phyloP scores from a whole-genome alignment of 176 grass and related monocot genomes.

The Pharus latifolius region DNA sequence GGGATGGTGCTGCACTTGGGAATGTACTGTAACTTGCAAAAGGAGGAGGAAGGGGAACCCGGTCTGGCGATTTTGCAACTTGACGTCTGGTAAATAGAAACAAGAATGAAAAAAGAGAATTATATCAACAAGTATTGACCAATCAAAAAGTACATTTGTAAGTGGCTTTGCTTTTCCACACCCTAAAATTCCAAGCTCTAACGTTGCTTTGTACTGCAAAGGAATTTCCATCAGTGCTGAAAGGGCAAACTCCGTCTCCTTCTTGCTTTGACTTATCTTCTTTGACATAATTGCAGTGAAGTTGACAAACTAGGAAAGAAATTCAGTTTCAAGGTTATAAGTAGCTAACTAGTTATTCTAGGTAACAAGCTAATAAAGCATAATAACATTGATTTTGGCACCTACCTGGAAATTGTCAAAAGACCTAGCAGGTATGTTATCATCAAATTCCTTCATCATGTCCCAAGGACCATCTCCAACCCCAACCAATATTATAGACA shows the following conservation, averaged over 20 bases:
- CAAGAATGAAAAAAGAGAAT: slow-evolving; percentile 10
- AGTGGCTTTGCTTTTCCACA: slow-evolving; percentile 26
- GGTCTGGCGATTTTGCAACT: slow-evolving; percentile 37
- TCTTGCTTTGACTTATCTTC: slow-evolving; percentile 49
- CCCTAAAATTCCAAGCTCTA: slow-evolving; percentile 76
- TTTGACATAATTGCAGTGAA: slow-evolving; percentile 79
- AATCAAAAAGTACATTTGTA: slow-evolving; percentile 15
- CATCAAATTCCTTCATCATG: slow-evolving; percentile 71
- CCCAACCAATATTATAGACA: slow-evolving; percentile 63
- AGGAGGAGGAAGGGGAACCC: slow-evolving; percentile 72
- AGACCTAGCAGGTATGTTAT: slow-evolving; percentile 58
- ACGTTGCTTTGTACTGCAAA: slow-evolving; percentile 68
- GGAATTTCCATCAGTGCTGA: slow-evolving; percentile 85
- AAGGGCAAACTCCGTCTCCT: slow-evolving; percentile 78
- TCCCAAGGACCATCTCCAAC: slow-evolving; percentile 71
- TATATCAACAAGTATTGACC: not conserved
- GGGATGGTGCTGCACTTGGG: slow-evolving; percentile 20
- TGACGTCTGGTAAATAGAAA: slow-evolving; percentile 37
- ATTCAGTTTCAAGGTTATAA: not conserved
- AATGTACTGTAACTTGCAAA: slow-evolving; percentile 32
- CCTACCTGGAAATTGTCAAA: slow-evolving; percentile 68
- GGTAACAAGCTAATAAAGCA: not conserved
- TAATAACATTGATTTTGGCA: not conserved
- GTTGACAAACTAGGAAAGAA: slow-evolving; percentile 64
- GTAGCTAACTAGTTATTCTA: slow-evolving; percentile 3